Base-by-base conservation (phyloP, 1,139 yeast genomes). In the Pichia inconspicua region DNA sequence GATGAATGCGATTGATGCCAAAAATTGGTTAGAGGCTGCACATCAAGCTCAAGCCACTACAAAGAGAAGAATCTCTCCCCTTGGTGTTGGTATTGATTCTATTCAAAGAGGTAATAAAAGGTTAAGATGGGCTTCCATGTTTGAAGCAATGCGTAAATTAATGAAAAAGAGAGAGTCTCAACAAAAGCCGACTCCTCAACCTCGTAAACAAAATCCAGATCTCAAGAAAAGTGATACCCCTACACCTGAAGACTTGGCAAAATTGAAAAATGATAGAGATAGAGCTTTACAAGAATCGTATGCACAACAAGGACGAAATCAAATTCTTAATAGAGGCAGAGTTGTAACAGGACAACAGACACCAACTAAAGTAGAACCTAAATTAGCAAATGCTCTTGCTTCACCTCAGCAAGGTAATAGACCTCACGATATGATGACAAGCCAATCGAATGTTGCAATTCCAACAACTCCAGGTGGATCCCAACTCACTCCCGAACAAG, bases 111-210 rank as follows among this genome's bases (percentile, higher is more conserved):
- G 97, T 19, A 96, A 92, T 61, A 71, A 87, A 51, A 73, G 95
- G 48, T 71, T 92, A 51, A 74, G 97, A 52, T 94, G 95, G 97
- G 96, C 96, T 0, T 85, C 96, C 45, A 84, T 92, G 88, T 87
- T 92, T 71, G 98, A 94, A 63, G 97, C 96, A 0, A 84, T 92
- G 70, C 74, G 97, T 50, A 90, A 89, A 66, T 74, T 84, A 54
- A 88, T 90, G 84, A 80, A 87, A 56, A 90, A 88, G 63, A 75
- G 97, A 44, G 98, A 92, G 64, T 78, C 71, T 58, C 72, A 75
- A 14, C 80, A 84, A 5, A 72, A 76, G 52, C 82, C 85, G 10
- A 73, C 72, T 44, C 69, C 61, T 25, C 49, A 68, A 61, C 47
- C 73, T 60, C 58, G 69, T 62, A 47, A 67, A 68, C 46, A 66